These are phyloP conservation scores for Chrysochromulina tobinii DNA, from an alignment of 78 protist genomes.

Conservation along the genomic window DNA sequence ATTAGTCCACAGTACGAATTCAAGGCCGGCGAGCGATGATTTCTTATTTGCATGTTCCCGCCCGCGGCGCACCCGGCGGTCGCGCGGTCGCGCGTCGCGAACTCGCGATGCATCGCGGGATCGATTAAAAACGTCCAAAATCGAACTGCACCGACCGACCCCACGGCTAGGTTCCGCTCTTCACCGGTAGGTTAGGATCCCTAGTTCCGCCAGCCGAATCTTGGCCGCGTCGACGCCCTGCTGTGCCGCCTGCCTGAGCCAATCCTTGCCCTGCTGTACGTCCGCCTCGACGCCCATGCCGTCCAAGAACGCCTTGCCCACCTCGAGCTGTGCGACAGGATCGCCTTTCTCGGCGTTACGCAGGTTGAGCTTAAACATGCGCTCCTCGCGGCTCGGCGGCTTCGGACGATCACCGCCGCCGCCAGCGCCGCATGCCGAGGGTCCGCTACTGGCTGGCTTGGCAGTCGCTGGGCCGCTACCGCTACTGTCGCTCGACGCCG, in stretches of 20 bases:
- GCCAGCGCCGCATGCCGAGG: neutral
- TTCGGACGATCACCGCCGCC: neutral
- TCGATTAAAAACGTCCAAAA: too few relatives aligned
- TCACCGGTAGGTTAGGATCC: too few relatives aligned
- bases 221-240: constrained; percentile 9
- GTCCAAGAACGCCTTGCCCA: neutral
- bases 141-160: too few relatives aligned
- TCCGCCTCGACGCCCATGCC: neutral
- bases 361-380: neutral
- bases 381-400: neutral
- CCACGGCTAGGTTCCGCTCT: too few relatives aligned
- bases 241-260: neutral
- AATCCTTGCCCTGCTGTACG: neutral
- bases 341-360: neutral
- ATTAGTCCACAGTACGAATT: too few relatives aligned
- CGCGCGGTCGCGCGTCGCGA: too few relatives aligned
- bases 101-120: too few relatives aligned
- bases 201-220: neutral
- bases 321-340: constrained; percentile 16
- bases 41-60: too few relatives aligned
- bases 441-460: too few relatives aligned
- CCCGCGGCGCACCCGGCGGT: too few relatives aligned
- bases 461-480: too few relatives aligned
- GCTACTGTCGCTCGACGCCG: neutral
- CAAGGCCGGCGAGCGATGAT: too few relatives aligned